Evolutionary conservation across 2,329 filamentous ascomycete genomes (phyloP).

Genomic region (Penicillium sclerotigenum): DNA sequence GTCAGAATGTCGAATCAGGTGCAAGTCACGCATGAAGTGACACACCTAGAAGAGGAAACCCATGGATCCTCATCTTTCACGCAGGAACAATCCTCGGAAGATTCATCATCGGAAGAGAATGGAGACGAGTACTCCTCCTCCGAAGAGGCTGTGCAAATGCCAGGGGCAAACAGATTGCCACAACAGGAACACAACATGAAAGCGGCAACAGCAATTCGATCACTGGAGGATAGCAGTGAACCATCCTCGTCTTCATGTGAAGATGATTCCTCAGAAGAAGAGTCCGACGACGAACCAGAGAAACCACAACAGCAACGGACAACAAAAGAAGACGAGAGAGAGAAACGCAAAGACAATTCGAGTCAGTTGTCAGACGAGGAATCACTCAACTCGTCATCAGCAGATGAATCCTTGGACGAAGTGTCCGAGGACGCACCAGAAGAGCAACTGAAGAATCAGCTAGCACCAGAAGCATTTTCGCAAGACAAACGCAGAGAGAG

Average conservation of each 20-base stretch:
- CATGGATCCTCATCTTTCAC: not conserved
- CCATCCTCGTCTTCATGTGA: not conserved
- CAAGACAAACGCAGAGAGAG: not conserved
- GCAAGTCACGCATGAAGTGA: not conserved
- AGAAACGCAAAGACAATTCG: not conserved
- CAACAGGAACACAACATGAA: not conserved
- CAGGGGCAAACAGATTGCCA: too few species aligned
- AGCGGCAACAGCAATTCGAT: not conserved
- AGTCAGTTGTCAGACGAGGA: not conserved
- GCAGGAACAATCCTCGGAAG: not conserved
- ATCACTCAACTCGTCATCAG: not conserved
- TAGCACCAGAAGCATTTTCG: not conserved
- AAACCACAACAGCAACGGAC: not conserved
- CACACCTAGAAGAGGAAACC: not conserved
- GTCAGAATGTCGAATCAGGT: not conserved
- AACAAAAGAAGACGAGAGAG: not conserved
- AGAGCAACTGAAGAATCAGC: not conserved
- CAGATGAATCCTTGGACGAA: not conserved
- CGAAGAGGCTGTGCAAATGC: too few species aligned
- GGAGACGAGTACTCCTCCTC: not conserved
- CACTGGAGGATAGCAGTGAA: not conserved
- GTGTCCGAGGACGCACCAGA: too few species aligned
- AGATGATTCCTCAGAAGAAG: not conserved
- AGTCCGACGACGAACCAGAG: not conserved
- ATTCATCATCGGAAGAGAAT: not conserved